Evolutionary conservation across 345 rosid species (phyloP).

Genomic region (Erucastrum elatum): DNA sequence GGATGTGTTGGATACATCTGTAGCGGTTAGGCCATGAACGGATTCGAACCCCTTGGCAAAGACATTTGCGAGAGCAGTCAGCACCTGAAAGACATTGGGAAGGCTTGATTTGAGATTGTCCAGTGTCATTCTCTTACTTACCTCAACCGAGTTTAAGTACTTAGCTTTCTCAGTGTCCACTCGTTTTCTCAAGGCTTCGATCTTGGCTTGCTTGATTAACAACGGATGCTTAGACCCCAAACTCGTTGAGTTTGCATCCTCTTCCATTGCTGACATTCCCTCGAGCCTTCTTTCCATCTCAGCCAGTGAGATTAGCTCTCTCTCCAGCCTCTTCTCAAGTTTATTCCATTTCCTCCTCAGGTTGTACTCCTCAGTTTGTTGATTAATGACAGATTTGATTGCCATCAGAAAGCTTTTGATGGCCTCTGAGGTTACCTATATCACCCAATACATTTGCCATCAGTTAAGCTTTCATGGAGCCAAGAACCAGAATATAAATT

Average conservation of each 20-base stretch:
- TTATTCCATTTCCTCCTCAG: constrained; percentile 55
- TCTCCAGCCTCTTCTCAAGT: constrained; percentile 67
- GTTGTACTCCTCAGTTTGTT: constrained; percentile 63
- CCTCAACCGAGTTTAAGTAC: constrained; percentile 51
- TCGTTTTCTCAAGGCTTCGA: constrained; percentile 53
- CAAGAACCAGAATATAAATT: constrained; percentile 12
- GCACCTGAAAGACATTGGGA: constrained; percentile 70
- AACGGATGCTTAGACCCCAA: constrained; percentile 74
- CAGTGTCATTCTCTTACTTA: constrained; percentile 60
- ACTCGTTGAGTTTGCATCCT: constrained; percentile 28
- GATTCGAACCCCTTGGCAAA: constrained; percentile 60
- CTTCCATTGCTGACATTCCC: constrained; percentile 43
- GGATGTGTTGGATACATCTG: constrained; percentile 39
- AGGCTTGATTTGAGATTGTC: constrained; percentile 71
- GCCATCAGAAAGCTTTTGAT: constrained; percentile 61
- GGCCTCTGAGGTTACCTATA: constrained; percentile 71
- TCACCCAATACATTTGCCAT: constrained; percentile 12
- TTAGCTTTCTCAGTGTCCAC: constrained; percentile 57
- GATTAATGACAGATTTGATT: constrained; percentile 53
- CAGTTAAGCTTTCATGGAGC: background rate
- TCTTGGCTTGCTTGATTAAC: constrained; percentile 60
- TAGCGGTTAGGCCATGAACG: constrained; percentile 35
- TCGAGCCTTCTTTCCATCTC: constrained; percentile 65
- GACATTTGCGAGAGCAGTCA: constrained; percentile 61
- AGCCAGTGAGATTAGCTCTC: constrained; percentile 52